Evolutionary conservation across 2,329 filamentous ascomycete genomes (phyloP).

Genomic region (Stemphylium vesicarium): DNA sequence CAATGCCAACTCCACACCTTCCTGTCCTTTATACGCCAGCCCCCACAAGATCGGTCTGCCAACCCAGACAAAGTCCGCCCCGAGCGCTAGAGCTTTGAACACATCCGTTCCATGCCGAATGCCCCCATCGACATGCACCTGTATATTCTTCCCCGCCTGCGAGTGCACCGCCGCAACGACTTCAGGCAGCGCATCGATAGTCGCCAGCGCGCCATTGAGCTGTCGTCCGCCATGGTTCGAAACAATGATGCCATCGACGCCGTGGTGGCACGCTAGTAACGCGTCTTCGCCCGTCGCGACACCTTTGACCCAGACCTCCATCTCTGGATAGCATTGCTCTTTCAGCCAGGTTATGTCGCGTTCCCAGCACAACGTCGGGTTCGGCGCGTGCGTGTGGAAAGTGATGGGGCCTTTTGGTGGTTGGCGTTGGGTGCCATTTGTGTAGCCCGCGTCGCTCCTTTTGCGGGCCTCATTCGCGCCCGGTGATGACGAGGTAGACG

Average conservation of each 20-base stretch:
- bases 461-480: no score
- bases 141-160: conserved; percentile 45
- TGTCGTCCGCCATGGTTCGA: conserved; percentile 62
- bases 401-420: conserved; percentile 19
- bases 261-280: conserved; percentile 50
- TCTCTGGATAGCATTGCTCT: conserved; percentile 26
- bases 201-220: conserved; percentile 55
- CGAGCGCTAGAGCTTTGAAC: conserved; percentile 90
- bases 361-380: conserved; percentile 33
- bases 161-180: conserved; percentile 56
- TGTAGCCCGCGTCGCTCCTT: background rate
- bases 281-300: conserved; percentile 52
- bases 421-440: conserved; percentile 9
- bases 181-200: conserved; percentile 60
- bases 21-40: conserved; percentile 54
- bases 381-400: conserved; percentile 30
- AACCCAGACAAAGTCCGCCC: conserved; percentile 82
- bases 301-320: conserved; percentile 53
- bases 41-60: conserved; percentile 68
- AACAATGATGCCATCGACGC: conserved; percentile 55
- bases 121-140: conserved; percentile 89
- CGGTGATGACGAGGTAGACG: background rate
- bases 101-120: conserved; percentile 89
- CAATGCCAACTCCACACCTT: conserved; percentile 29
- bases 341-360: conserved; percentile 32